phyloP scores from a whole-genome alignment of 2,329 filamentous ascomycete genomes.

The Alternaria solani region DNA sequence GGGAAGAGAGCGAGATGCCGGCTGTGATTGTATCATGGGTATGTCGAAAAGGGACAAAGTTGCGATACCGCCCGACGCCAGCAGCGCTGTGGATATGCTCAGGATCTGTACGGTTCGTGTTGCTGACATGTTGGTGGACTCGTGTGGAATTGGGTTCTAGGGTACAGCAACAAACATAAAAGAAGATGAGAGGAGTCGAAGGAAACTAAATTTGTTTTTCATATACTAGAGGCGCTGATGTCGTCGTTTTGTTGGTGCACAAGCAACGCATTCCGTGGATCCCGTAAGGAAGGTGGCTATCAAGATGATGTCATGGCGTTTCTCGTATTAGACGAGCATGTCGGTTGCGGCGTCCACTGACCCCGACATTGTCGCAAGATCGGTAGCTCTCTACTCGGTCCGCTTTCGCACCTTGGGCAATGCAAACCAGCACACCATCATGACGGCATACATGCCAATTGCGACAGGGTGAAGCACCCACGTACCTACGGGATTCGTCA shows the following conservation, averaged over 20 bases:
- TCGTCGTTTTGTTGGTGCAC: neutral
- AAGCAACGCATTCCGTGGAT: slow-evolving; percentile 10
- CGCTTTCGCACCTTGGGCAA: slow-evolving; percentile 68
- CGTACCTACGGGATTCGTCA: slow-evolving; percentile 57
- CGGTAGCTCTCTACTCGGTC: slow-evolving; percentile 57
- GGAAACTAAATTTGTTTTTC: neutral
- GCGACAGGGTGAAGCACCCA: slow-evolving; percentile 73
- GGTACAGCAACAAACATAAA: neutral
- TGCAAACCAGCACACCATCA: slow-evolving; percentile 71
- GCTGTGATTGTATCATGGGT: slow-evolving; percentile 44
- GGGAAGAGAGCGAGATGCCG: slow-evolving; percentile 50
- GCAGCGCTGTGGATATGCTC: slow-evolving; percentile 44
- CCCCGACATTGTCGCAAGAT: neutral
- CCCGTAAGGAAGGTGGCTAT: neutral
- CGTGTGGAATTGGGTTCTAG: neutral
- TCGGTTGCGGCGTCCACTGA: neutral
- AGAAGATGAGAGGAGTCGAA: neutral
- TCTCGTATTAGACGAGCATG: neutral
- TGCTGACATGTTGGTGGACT: slow-evolving; percentile 14
- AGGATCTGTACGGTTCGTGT: slow-evolving; percentile 31
- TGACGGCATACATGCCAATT: slow-evolving; percentile 69
- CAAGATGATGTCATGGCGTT: slow-evolving; percentile 18
- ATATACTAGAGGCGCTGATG: neutral
- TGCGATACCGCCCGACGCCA: slow-evolving; percentile 47
- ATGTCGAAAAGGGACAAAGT: slow-evolving; percentile 46